phyloP scores from a whole-genome alignment of 805 yeast genomes.

The Starmerella powellii region DNA sequence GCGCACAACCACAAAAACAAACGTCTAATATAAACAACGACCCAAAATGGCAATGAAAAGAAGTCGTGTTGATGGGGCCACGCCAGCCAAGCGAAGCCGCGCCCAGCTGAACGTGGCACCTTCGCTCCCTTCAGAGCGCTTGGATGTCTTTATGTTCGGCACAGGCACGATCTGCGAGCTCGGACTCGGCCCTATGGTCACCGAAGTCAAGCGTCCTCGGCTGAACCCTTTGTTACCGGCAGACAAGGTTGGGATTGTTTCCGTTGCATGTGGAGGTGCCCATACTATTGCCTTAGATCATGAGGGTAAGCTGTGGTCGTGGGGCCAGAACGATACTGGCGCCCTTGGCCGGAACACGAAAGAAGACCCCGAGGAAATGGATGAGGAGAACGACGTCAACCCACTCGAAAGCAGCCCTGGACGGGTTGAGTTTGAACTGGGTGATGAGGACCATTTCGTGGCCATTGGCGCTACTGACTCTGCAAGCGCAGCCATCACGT shows the following conservation, averaged over 20 bases:
- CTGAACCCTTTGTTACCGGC: constrained; percentile 61
- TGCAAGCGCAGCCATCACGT: constrained; percentile 65
- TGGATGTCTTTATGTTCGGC: constrained; percentile 89
- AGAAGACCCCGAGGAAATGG: constrained; percentile 47
- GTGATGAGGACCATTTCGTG: constrained; percentile 42
- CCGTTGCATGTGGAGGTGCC: constrained; percentile 92
- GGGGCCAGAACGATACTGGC: constrained; percentile 94
- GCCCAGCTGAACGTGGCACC: constrained; percentile 14
- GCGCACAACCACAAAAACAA: background rate
- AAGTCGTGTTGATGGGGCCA: constrained; percentile 8
- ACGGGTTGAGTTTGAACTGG: constrained; percentile 55
- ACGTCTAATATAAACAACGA: background rate
- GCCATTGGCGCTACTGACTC: constrained; percentile 89
- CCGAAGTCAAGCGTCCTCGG: constrained; percentile 93
- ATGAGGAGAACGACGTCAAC: constrained; percentile 72
- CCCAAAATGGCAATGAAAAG: constrained; percentile 12
- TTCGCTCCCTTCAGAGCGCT: constrained; percentile 13
- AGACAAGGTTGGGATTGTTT: constrained; percentile 61
- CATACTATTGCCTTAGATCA: constrained; percentile 75
- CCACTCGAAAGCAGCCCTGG: constrained; percentile 83
- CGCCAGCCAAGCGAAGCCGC: constrained; percentile 16
- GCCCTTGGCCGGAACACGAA: constrained; percentile 84
- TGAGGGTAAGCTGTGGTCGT: constrained; percentile 77
- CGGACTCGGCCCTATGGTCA: constrained; percentile 91
- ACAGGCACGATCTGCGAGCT: constrained; percentile 95